Conservation (phyloP, 352 stramenopile species). For the Phytophthora aleatoria region DNA sequence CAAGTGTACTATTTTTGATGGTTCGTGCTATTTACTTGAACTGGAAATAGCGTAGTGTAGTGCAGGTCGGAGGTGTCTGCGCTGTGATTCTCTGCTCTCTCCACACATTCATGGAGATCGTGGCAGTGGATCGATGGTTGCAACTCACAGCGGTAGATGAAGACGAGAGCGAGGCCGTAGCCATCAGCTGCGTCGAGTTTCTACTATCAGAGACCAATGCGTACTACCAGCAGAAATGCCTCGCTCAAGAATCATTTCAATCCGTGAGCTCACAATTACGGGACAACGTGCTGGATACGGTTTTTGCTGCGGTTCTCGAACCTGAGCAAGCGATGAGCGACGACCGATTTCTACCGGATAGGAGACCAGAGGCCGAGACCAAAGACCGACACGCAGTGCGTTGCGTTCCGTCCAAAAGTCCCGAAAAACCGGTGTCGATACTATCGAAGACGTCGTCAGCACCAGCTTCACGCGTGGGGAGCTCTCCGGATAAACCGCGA, state of each 20-base stretch:
- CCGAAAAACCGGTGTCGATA: conserved; percentile 25
- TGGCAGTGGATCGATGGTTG: conserved; percentile 42
- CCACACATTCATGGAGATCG: conserved; percentile 32
- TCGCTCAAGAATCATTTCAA: conserved; percentile 30
- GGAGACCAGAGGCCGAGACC: conserved; percentile 23
- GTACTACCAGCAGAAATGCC: conserved; percentile 46
- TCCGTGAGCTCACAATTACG: conserved; percentile 31
- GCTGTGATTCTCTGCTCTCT: neutral
- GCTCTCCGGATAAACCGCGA: conserved; percentile 18
- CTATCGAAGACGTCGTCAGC: conserved; percentile 10
- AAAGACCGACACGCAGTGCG: conserved; percentile 58
- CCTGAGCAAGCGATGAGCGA: conserved; percentile 25
- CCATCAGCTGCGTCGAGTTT: conserved; percentile 49
- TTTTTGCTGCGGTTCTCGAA: conserved; percentile 36
- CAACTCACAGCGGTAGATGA: conserved; percentile 44
- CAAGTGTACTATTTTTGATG: too few species aligned
- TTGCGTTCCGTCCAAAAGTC: conserved; percentile 44
- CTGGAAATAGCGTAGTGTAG: conserved; percentile 12
- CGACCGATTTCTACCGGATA: conserved; percentile 33
- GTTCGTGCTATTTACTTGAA: neutral
- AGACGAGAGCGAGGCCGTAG: conserved; percentile 63
- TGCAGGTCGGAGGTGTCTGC: neutral
- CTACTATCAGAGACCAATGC: conserved; percentile 65
- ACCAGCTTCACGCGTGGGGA: conserved; percentile 17
- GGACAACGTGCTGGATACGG: conserved; percentile 45